phyloP scores from a whole-genome alignment of 768 basidiomycete species.

The Plicaturopsis crispa region DNA sequence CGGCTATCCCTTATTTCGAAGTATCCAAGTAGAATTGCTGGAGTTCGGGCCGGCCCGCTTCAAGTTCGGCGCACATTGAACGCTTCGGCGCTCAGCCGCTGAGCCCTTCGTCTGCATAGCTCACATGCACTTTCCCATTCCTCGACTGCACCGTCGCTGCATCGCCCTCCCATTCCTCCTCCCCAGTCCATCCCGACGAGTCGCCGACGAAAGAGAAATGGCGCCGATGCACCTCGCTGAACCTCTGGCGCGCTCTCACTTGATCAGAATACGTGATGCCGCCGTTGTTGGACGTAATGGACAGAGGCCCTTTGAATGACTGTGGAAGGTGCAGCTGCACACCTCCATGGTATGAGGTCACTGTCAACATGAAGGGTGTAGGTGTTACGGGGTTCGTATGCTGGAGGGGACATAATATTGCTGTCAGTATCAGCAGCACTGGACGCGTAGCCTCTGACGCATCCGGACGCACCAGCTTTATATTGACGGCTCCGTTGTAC shows the following conservation, averaged over 20 bases:
- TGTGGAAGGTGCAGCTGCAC: constrained; percentile 30
- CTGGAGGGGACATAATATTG: background rate
- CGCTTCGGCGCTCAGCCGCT: too few relatives aligned
- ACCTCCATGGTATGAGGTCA: constrained; percentile 21
- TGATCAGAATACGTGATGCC: constrained; percentile 25
- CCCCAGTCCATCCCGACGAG: constrained; percentile 19
- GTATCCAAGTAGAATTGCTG: too few relatives aligned
- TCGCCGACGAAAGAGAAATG: constrained; percentile 36
- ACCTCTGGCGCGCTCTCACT: constrained; percentile 19
- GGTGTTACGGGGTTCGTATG: background rate
- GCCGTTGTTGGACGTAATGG: constrained; percentile 25
- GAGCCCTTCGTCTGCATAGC: constrained; percentile 29
- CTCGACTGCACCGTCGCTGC: constrained; percentile 27
- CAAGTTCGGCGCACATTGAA: too few relatives aligned
- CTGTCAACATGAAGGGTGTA: background rate
- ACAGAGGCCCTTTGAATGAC: constrained; percentile 32
- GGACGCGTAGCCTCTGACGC: background rate
- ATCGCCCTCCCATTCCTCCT: constrained; percentile 29
- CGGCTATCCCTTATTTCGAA: too few relatives aligned
- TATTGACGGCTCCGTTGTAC: background rate
- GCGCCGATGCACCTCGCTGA: constrained; percentile 23
- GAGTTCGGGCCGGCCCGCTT: too few relatives aligned
- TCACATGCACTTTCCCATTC: constrained; percentile 29
- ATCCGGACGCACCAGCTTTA: background rate
- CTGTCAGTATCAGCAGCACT: background rate